Evolutionary conservation across 148 eudicot species (phyloP), one percentile per base, ranked within the genome.

Genomic region (Cornus controversa): DNA sequence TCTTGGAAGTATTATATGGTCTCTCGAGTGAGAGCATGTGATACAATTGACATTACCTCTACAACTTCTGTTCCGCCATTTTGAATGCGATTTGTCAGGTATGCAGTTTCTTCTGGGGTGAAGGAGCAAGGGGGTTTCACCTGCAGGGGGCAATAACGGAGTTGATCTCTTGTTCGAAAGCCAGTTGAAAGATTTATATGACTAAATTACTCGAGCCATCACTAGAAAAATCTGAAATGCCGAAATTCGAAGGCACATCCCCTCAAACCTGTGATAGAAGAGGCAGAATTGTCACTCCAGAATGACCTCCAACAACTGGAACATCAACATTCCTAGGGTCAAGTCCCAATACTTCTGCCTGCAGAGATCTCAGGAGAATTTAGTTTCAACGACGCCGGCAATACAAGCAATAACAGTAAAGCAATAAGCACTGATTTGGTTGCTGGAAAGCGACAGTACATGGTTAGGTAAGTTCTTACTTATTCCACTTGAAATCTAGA

Each of bases 61-160:
- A 96, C 99, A 63, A 96, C 99, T 92, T 96, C 99, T 20, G 99
- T 96, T 82, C 99, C 98, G 83, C 99, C 99, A 88, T 96, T 95
- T 82, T 96, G 99, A 83, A 93, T 96, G 47, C 99, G 91, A 54
- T 92, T 87, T 34, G 99, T 96, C 50, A 96, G 86, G 88, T 87
- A 88, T 68, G 86, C 88, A 54, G 81, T 80, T 79, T 96, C 99
- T 82, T 93, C 91, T 58, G 85, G 64, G 26, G 97, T 93, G 62
- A 96, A 91, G 63, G 93, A 87, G 83, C 97, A 93, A 31, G 97
- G 85, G 83, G 98, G 99, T 78, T 88, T 96, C 73, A 96, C 98
- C 99, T 96, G 90, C 74, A 76, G 66, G 74, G 9, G 18, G 1
- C 16, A 18, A 66, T 71, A 37, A 37, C 28, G 22, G 57, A 16